Evolutionary conservation across 176 grass and related monocot genomes (phyloP), one percentile per base, ranked within the genome.

Genomic region (Juncus inflexus): DNA sequence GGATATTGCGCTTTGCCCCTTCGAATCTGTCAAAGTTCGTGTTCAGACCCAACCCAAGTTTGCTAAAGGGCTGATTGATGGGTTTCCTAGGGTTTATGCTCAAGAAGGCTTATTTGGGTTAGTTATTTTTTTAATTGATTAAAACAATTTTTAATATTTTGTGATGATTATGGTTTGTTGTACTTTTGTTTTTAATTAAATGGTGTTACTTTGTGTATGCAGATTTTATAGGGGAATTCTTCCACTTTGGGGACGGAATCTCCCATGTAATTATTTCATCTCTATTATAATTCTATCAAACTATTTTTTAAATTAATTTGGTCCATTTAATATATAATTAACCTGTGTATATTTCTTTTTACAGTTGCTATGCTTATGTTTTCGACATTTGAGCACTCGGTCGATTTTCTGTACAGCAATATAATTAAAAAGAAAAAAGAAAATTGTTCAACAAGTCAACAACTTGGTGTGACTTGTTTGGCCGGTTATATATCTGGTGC

Each of bases 311-410:
- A 67, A 28, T 40, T 80, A 52, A 37, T 41, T 62, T 47, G 2
- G 9, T 47, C 43, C 43, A 47, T 47, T 47, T 47, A 47, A 47
- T 47, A 47, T 47, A 47, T 47, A 47, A 47, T 47, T 47, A 6
- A 38, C 15, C 16, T 4, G 1, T 37, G 12, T 3, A 66, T 78
- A 56, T 9, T 62, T 54, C 37, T 62, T 67, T 5, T 3, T 84
- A 80, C 73, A 99, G 88, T 99, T 91, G 83, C 88, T 37, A 89
- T 92, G 81, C 77, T 97, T 50, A 97, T 97, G 94, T 92, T 97
- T 83, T 91, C 85, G 0, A 73, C 88, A 64, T 97, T 97, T 82
- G 88, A 89, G 61, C 94, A 97, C 80, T 75, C 83, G 1, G 75
- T 99, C 28, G 80, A 78, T 57, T 79, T 92, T 62, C 58, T 99